Conservation (phyloP, 805 yeast species). For the Yamadazyma tumulicola region DNA sequence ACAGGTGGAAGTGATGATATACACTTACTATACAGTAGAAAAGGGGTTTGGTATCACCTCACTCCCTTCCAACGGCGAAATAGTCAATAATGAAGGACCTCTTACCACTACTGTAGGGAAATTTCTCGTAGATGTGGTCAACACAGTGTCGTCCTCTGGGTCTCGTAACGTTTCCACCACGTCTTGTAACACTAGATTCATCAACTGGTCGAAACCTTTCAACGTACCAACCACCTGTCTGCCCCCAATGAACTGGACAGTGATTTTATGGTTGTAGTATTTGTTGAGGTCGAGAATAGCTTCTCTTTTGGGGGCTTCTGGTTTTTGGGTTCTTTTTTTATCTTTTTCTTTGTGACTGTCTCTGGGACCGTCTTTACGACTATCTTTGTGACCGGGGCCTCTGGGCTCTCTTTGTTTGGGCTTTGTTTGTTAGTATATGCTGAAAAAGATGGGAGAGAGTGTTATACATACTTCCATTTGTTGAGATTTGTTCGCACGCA, state of each 20-base stretch:
- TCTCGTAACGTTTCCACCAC: conserved; percentile 66
- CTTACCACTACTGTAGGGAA: conserved; percentile 81
- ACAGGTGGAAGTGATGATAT: too few species aligned
- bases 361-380: too few species aligned
- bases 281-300: conserved; percentile 80
- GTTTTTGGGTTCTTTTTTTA: conserved; percentile 24
- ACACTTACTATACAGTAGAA: too few species aligned
- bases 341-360: conserved; percentile 11
- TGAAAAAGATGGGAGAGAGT: too few species aligned
- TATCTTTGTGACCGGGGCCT: too few species aligned
- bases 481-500: too few species aligned
- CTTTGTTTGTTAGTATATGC: too few species aligned
- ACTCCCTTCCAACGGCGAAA: conserved; percentile 72
- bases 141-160: conserved; percentile 55
- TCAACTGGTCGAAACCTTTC: conserved; percentile 79
- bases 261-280: conserved; percentile 67
- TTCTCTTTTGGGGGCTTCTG: conserved; percentile 83
- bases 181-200: conserved; percentile 74
- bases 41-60: conserved; percentile 73
- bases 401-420: too few species aligned
- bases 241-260: conserved; percentile 83
- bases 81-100: conserved; percentile 73
- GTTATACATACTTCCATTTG: too few species aligned
- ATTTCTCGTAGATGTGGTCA: conserved; percentile 57
- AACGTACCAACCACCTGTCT: conserved; percentile 76